Evolutionary conservation across 2,329 filamentous ascomycete species (phyloP).

Genomic region (Ceratocystis albifundus): DNA sequence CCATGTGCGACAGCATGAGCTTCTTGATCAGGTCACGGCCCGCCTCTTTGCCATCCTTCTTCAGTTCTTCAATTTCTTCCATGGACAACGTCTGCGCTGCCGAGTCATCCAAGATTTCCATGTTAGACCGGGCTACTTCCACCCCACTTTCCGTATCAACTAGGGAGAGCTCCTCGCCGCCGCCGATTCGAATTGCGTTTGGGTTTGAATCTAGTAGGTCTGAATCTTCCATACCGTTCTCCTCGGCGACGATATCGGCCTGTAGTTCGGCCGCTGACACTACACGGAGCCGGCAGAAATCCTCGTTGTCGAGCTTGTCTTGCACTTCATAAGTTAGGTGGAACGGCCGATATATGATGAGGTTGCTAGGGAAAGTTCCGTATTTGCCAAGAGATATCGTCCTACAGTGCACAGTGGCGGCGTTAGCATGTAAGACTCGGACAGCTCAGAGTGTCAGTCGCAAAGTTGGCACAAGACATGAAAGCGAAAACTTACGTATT

Average conservation of each 20-base stretch:
- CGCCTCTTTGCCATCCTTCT: slow-evolving; percentile 61
- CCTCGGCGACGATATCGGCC: slow-evolving; percentile 55
- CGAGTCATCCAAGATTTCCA: slow-evolving; percentile 48
- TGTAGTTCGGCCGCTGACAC: slow-evolving; percentile 74
- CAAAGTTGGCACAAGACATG: slow-evolving; percentile 15
- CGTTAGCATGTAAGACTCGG: slow-evolving; percentile 1
- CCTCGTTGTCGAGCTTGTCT: slow-evolving; percentile 54
- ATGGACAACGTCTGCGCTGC: slow-evolving; percentile 66
- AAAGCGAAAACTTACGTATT: slow-evolving; percentile 41
- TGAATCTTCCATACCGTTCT: slow-evolving; percentile 30
- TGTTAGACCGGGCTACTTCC: slow-evolving; percentile 44
- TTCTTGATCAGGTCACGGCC: slow-evolving; percentile 89
- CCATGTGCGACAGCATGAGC: slow-evolving; percentile 77
- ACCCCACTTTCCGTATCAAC: slow-evolving; percentile 34
- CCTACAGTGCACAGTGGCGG: slow-evolving; percentile 35
- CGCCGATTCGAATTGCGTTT: slow-evolving; percentile 31
- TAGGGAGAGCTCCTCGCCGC: slow-evolving; percentile 36
- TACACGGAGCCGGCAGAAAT: slow-evolving; percentile 59
- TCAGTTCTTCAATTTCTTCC: slow-evolving; percentile 63
- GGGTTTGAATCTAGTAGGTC: slow-evolving; percentile 39
- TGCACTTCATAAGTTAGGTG: slow-evolving; percentile 83
- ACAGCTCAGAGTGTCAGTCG: neutral
- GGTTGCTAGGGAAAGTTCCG: slow-evolving; percentile 77
- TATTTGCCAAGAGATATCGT: slow-evolving; percentile 86
- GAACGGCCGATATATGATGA: slow-evolving; percentile 82